Conservation (phyloP, 2,329 filamentous ascomycete species). For the Penicillium janthinellum region DNA sequence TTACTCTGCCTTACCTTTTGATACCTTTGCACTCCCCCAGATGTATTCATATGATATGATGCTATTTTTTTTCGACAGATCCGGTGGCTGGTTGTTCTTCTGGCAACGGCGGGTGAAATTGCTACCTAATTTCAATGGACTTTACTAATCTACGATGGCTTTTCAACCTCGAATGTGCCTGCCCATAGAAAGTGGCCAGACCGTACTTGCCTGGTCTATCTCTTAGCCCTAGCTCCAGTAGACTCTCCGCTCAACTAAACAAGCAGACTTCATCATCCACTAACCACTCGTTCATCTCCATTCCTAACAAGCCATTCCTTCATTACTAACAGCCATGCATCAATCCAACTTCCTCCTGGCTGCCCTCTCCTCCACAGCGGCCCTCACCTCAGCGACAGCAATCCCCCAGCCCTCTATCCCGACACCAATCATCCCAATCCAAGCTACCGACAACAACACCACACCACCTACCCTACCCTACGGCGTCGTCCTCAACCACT, state of each 20-base stretch:
- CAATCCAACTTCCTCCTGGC: constrained; percentile 1
- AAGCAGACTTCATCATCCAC: neutral
- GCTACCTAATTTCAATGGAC: constrained; percentile 11
- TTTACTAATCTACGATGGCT: neutral
- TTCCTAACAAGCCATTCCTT: neutral
- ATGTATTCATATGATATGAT: constrained; percentile 28
- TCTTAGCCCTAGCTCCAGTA: neutral
- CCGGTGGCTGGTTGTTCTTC: constrained; percentile 5
- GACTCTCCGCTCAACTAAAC: neutral
- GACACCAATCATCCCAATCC: neutral
- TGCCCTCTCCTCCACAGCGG: constrained; percentile 8
- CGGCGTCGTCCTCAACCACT: constrained; percentile 49
- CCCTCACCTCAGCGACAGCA: constrained; percentile 4
- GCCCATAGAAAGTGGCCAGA: neutral
- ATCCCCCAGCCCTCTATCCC: neutral
- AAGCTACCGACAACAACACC: neutral
- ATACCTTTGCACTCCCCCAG: constrained; percentile 22
- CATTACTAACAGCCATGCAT: constrained; percentile 11
- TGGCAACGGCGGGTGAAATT: neutral
- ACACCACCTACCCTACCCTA: constrained; percentile 23
- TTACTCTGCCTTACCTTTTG: constrained; percentile 24
- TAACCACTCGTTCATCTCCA: neutral
- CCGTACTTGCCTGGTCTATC: neutral
- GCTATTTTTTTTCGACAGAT: constrained; percentile 5
- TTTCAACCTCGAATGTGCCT: neutral